Percentiles rank a stretch among this genome's conserved stretches.
Conservation (phyloP, 768 basidiomycete species). For the Tephrocybe sp. region DNA sequence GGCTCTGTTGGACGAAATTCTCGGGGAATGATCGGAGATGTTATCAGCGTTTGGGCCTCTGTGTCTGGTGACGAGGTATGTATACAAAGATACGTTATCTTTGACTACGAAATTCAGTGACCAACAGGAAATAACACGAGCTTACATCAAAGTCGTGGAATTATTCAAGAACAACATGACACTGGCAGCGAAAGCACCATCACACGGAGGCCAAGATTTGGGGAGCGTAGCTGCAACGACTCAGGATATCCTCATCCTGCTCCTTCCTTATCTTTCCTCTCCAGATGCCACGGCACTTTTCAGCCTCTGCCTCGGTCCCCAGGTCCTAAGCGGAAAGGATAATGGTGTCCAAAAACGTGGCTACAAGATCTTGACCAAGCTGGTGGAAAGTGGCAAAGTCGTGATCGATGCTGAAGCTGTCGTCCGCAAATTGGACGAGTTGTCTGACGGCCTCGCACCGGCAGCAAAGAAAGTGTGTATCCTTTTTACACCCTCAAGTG, state of each 20-base stretch:
- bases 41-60: constrained; percentile 82
- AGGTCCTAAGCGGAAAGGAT: constrained; percentile 75
- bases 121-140: constrained; percentile 70
- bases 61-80: constrained; percentile 73
- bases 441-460: constrained; percentile 63
- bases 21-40: constrained; percentile 80
- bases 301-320: constrained; percentile 61
- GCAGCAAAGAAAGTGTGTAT: constrained; percentile 81
- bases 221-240: constrained; percentile 61
- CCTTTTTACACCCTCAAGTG: neutral
- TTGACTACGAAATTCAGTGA: neutral
- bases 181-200: constrained; percentile 30
- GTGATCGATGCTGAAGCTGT: constrained; percentile 54
- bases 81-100: neutral
- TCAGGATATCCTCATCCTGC: constrained; percentile 82
- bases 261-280: constrained; percentile 72
- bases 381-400: constrained; percentile 66
- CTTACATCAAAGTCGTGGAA: constrained; percentile 74
- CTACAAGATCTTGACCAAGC: constrained; percentile 81
- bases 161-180: constrained; percentile 68
- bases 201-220: constrained; percentile 30
- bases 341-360: constrained; percentile 94
- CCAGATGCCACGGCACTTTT: constrained; percentile 66
- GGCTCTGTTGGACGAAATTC: constrained; percentile 76
- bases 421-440: constrained; percentile 63